These are phyloP conservation scores for Xylaria grammica DNA, from an alignment of 495 filamentous ascomycete species.

Conservation along the genomic window DNA sequence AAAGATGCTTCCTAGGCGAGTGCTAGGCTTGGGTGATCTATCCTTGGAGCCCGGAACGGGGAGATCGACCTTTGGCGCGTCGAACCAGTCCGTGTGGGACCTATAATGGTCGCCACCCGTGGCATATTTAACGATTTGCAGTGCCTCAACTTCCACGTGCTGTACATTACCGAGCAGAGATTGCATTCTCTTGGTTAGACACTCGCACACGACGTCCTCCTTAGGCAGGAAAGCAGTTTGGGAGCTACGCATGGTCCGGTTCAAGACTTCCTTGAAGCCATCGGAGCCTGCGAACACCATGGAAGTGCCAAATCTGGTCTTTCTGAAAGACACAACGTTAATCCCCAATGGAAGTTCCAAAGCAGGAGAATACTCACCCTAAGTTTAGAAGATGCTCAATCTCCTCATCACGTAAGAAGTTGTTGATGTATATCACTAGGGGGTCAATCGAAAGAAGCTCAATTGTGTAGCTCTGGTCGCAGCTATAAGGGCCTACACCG, in stretches of 20 bases:
- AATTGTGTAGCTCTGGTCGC: no score
- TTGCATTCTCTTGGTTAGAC: slow-evolving; percentile 55
- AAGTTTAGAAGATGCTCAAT: slow-evolving; percentile 55
- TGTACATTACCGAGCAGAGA: slow-evolving; percentile 52
- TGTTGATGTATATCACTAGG: slow-evolving; percentile 57
- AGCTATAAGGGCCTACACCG: no score
- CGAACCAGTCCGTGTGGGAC: slow-evolving; percentile 63
- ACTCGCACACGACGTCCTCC: slow-evolving; percentile 58
- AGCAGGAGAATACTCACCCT: slow-evolving; percentile 55
- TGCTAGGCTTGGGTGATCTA: slow-evolving; percentile 60
- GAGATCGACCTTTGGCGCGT: slow-evolving; percentile 62
- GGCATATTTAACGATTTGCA: slow-evolving; percentile 61
- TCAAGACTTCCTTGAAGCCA: no score
- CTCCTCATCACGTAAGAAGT: slow-evolving; percentile 51
- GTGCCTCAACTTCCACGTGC: slow-evolving; percentile 63
- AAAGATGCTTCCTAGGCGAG: slow-evolving; percentile 64
- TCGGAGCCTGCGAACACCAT: no score
- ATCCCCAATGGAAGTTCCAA: no score
- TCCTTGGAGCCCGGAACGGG: not conserved
- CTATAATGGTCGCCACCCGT: slow-evolving; percentile 66
- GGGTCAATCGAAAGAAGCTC: slow-evolving; percentile 53
- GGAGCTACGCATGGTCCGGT: no score
- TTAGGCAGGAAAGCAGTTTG: slow-evolving; percentile 37
- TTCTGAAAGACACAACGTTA: no score
- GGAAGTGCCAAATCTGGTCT: no score